Evolutionary conservation across 768 basidiomycete species (phyloP).

Genomic region (Boletus pseudopeckii): DNA sequence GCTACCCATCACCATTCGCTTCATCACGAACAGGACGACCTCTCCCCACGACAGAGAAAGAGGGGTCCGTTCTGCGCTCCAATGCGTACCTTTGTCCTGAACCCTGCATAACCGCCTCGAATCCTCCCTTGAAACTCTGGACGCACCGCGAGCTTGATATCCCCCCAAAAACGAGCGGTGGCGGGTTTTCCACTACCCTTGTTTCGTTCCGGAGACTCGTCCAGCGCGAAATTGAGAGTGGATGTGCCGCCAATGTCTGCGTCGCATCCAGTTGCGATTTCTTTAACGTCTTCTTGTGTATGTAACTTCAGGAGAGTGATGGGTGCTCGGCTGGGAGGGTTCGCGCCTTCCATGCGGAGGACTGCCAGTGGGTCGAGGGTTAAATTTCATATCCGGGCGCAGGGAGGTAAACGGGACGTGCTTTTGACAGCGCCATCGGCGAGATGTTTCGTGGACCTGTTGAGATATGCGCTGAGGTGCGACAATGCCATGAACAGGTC

Average conservation of each 20-base stretch:
- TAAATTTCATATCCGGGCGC: conserved; percentile 4
- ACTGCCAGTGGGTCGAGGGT: conserved; percentile 40
- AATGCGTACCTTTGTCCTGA: conserved; percentile 72
- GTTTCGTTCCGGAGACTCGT: conserved; percentile 47
- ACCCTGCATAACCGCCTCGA: conserved; percentile 86
- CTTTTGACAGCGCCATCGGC: conserved; percentile 42
- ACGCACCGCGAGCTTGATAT: conserved; percentile 68
- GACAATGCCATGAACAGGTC: conserved; percentile 23
- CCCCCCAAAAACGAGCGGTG: conserved; percentile 75
- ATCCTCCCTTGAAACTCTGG: conserved; percentile 65
- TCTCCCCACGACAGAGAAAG: neutral
- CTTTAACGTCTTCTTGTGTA: conserved; percentile 49
- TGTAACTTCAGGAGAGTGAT: conserved; percentile 66
- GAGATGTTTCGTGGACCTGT: conserved; percentile 38
- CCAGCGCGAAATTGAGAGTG: conserved; percentile 71
- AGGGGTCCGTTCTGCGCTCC: neutral
- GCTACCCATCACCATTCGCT: neutral
- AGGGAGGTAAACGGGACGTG: conserved; percentile 25
- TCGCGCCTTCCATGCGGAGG: conserved; percentile 73
- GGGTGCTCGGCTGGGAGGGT: conserved; percentile 57
- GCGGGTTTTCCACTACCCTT: conserved; percentile 44
- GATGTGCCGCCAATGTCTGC: conserved; percentile 84
- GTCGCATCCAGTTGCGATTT: conserved; percentile 82
- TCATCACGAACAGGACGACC: neutral
- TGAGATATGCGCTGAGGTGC: conserved; percentile 32